phyloP scores from a whole-genome alignment of 495 filamentous ascomycete genomes.

The Xylaria scruposa region DNA sequence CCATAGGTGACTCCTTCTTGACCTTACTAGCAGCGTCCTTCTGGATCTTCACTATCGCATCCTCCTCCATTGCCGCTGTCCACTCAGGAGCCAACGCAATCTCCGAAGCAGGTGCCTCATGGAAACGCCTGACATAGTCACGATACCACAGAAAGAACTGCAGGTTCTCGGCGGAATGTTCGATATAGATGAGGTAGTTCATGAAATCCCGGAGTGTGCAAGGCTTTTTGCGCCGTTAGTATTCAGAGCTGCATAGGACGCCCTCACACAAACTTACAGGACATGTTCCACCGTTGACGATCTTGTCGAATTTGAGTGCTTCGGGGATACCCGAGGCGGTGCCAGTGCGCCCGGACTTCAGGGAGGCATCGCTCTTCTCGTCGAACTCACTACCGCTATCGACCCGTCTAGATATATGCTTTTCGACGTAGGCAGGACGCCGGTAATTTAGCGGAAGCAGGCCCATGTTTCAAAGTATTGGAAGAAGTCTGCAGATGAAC shows the following conservation, averaged over 20 bases:
- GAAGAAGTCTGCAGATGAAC: background rate
- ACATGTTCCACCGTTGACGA: slow-evolving; percentile 74
- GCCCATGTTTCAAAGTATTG: background rate
- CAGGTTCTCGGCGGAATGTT: slow-evolving; percentile 76
- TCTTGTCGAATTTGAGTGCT: slow-evolving; percentile 72
- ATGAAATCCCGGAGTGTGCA: slow-evolving; percentile 78
- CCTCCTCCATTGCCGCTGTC: slow-evolving; percentile 61
- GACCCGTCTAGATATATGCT: slow-evolving; percentile 33
- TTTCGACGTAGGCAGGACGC: slow-evolving; percentile 47
- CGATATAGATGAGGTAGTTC: slow-evolving; percentile 79
- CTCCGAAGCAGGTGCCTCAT: slow-evolving; percentile 57
- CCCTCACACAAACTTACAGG: slow-evolving; percentile 61
- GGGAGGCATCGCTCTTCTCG: slow-evolving; percentile 33
- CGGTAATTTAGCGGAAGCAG: slow-evolving; percentile 36
- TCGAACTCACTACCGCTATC: slow-evolving; percentile 32
- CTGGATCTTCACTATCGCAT: slow-evolving; percentile 47
- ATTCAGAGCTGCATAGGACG: background rate
- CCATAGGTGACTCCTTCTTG: slow-evolving; percentile 33
- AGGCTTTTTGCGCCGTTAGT: slow-evolving; percentile 56
- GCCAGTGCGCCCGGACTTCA: slow-evolving; percentile 33
- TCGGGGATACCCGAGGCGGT: slow-evolving; percentile 62
- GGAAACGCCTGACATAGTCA: slow-evolving; percentile 69
- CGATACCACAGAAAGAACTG: slow-evolving; percentile 80
- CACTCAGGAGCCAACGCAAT: slow-evolving; percentile 65
- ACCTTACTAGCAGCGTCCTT: slow-evolving; percentile 47